phyloP scores from a whole-genome alignment of 148 eudicot genomes.

The Nepenthes gracilis region DNA sequence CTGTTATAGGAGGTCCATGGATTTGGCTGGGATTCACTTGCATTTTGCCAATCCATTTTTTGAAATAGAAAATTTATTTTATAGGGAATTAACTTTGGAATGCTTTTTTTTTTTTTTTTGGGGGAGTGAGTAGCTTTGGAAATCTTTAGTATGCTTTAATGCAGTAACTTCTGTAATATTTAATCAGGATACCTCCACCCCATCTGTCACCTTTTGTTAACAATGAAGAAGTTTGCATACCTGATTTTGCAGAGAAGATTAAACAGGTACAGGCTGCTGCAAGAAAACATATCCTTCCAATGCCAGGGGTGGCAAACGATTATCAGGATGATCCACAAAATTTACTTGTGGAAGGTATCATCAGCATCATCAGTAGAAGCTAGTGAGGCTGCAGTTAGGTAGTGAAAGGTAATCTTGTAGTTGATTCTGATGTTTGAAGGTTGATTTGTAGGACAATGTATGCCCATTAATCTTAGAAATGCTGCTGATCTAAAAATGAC shows the following conservation, averaged over 20 bases:
- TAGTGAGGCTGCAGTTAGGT: conserved; percentile 64
- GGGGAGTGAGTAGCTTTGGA: no score
- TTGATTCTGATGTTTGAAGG: not conserved
- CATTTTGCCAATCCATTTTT: not conserved
- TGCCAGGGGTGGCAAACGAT: conserved; percentile 66
- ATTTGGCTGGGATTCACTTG: not conserved
- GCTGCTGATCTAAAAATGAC: no score
- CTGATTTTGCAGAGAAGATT: conserved; percentile 84
- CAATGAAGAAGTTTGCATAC: conserved; percentile 73
- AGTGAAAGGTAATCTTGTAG: conserved; percentile 36
- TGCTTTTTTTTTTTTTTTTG: no score
- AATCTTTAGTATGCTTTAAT: not conserved
- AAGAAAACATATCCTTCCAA: conserved; percentile 67
- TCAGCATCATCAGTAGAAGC: conserved; percentile 50
- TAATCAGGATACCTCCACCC: conserved; percentile 82
- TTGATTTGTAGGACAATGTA: not conserved
- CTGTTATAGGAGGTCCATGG: no score
- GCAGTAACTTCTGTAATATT: not conserved
- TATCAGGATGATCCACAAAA: conserved; percentile 64
- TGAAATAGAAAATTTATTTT: no score
- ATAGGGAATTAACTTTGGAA: no score
- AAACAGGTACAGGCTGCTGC: conserved; percentile 71
- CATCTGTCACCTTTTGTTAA: conserved; percentile 96
- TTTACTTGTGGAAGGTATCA: conserved; percentile 54
- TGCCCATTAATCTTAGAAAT: no score